phyloP scores from a whole-genome alignment of 768 basidiomycete genomes.

The Mycena rosella region DNA sequence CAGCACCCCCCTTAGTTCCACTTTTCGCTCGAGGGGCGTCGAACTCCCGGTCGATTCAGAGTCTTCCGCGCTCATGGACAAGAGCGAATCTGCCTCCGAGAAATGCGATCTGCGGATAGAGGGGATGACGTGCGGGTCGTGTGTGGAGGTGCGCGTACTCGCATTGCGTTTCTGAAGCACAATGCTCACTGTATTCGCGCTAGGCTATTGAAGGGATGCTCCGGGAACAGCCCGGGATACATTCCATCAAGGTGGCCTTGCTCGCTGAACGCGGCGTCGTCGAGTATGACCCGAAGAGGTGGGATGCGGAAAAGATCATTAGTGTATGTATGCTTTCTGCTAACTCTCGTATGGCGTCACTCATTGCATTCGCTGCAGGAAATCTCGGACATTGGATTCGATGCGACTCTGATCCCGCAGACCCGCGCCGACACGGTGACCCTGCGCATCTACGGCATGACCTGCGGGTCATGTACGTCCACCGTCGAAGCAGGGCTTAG shows the following conservation, averaged over 20 bases:
- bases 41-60: constrained; percentile 34
- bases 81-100: constrained; percentile 45
- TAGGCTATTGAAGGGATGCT: constrained; percentile 91
- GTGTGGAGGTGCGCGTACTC: constrained; percentile 88
- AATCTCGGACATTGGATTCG: constrained; percentile 94
- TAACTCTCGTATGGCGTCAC: constrained; percentile 2
- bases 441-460: constrained; percentile 93
- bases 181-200: not conserved
- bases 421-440: constrained; percentile 75
- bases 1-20: constrained; percentile 34
- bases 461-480: constrained; percentile 84
- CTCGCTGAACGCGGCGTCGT: constrained; percentile 93
- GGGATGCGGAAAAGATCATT: constrained; percentile 86
- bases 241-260: constrained; percentile 94
- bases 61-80: constrained; percentile 32
- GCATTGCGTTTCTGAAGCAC: not conserved
- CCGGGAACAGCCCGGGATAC: constrained; percentile 87
- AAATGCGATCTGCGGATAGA: constrained; percentile 86
- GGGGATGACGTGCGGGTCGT: constrained; percentile 92
- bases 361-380: constrained; percentile 64
- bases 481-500: constrained; percentile 80
- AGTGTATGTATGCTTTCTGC: constrained; percentile 70
- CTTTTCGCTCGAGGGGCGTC: constrained; percentile 37
- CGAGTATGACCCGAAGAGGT: constrained; percentile 87
- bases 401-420: constrained; percentile 81